Base-by-base conservation (phyloP, 805 yeast species). In the Teunomyces panamensis region DNA sequence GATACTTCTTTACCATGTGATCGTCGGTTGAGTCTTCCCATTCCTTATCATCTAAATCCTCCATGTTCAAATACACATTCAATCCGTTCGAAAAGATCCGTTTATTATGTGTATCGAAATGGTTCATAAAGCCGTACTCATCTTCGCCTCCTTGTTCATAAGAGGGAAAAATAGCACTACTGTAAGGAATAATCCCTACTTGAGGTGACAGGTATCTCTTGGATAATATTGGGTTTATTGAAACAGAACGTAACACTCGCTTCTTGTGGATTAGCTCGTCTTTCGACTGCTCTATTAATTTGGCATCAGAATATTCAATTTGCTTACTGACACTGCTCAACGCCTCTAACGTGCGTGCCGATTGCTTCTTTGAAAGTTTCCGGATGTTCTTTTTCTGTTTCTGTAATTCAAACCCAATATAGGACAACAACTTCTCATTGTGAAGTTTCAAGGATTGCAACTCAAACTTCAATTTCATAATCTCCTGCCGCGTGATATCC, bases 401-500 rank as follows among this genome's bases (percentile, higher is more conserved):
- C 55, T 80, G 84, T 42, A 78, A 63, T 50, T 79, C 75, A 51
- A 78, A 80, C 8, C 84, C 84, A 58, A 80, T 80, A 56, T 78
- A 80, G 32, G 83, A 77, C 47, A 78, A 67, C 32, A 80, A 65
- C 56, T 80, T 79, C 47, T 80, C 85, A 57, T 79, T 79, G 56
- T 80, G 83, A 46, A 79, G 60, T 52, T 75, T 73, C 50, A 80
- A 62, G 8, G 83, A 77, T 57, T 76, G 79, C 43, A 79, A 63
- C 58, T 79, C 83, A 58, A 80, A 80, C 50, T 73, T 72, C 53
- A 79, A 65, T 55, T 73, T 77, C 58, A 73, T 74, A 53, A 78
- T 68, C 51, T 79, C 83, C 55, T 77, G 80, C 30, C 71, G 64
- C 20, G 71, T 65, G 43, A 63, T 53, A 39, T 69, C 73, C 17